These are phyloP conservation scores for Balakata baccata DNA, from an alignment of 345 rosid genomes.

Conservation along the genomic window DNA sequence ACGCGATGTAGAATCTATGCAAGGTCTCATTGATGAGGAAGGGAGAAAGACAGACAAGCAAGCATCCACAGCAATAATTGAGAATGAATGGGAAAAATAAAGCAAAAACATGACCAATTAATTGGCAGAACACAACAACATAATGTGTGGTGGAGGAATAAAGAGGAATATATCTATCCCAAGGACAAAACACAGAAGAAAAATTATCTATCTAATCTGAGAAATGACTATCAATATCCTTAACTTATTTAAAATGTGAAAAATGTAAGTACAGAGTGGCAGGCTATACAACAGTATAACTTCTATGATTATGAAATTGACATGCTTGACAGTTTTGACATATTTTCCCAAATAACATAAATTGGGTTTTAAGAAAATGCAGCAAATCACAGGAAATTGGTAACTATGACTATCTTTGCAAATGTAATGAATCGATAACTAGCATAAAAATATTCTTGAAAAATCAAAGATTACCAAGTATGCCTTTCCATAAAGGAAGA, in stretches of 20 bases:
- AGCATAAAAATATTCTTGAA: slow-evolving; percentile 60
- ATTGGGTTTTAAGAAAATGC: neutral
- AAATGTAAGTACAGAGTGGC: neutral
- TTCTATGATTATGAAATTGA: neutral
- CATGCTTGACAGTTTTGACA: neutral
- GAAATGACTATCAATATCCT: neutral
- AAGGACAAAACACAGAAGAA: neutral
- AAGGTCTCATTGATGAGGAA: too few relatives aligned
- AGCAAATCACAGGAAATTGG: neutral
- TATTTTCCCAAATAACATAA: neutral
- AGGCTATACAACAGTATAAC: neutral
- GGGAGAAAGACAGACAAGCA: too few relatives aligned
- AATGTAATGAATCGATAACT: neutral
- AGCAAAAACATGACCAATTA: neutral
- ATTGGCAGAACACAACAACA: neutral
- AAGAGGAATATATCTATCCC: neutral
- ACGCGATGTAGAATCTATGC: neutral
- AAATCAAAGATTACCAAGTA: slow-evolving; percentile 65
- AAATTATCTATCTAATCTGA: neutral
- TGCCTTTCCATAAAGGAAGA: slow-evolving; percentile 83
- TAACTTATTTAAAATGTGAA: neutral
- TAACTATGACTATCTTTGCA: neutral
- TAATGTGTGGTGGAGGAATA: neutral
- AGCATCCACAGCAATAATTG: neutral
- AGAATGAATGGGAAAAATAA: neutral